Evolutionary conservation across 2,329 filamentous ascomycete genomes (phyloP), one percentile per base, ranked within the genome.

Genomic region (Tolypocladium nubicola): DNA sequence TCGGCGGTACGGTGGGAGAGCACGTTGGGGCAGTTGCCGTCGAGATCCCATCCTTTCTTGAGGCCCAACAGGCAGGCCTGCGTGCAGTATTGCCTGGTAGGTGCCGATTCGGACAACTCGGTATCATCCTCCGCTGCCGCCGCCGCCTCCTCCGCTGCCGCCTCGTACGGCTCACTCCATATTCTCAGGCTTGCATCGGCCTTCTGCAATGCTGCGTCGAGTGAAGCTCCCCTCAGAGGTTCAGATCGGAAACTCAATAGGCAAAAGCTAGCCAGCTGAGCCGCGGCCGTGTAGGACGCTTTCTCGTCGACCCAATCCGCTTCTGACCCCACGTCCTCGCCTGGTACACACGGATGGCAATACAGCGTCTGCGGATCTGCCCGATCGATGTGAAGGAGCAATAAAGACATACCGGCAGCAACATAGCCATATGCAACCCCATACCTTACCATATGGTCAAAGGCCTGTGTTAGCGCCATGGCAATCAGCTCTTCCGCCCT

Each of bases 401-500:
- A 38, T 30, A 63, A 59, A 13, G 62, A 62, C 58, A 65, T 57
- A 49, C 66, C 64, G 38, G 63, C 63, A 57, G 61, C 55, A 10
- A 69, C 37, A 57, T 66, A 63, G 59, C 65, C 61, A 54, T 66
- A 69, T 52, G 60, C 55, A 38, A 67, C 52, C 41, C 56, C 61
- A 43, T 55, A 56, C 37, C 21, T 3, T 19, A 65, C 40, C 61
- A 65, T 65, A n/a, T 61, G 61, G 53, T 65, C 49, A 37, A 62
- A 65, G 33, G 61, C 57, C 52, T 64, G 59, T 53, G 59, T 61
- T 39, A 64, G 55, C 23, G 58, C 59, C 59, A 62, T 63, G 53
- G 62, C 62, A 57, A 63, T 54, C 37, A 37, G 40, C 41, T 26
- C 57, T 53, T 62, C 61, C 14, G 58, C 14, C 21, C 6, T 30